Evolutionary conservation across 257 asterid species (phyloP).

Genomic region (Primulina tabacum): DNA sequence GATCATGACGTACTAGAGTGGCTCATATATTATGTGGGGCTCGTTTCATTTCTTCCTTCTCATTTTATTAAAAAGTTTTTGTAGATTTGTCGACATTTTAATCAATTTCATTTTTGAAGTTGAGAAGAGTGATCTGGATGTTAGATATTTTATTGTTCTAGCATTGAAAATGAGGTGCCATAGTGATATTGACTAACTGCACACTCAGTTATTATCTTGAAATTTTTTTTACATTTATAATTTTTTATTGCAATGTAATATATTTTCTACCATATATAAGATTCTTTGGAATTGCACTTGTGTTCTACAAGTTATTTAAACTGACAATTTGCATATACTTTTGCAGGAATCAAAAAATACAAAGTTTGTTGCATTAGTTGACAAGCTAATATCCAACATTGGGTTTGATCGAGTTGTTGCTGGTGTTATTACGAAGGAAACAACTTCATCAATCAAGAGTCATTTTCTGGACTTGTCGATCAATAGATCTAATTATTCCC

Average conservation of each 20-base stretch:
- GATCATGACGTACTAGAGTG: not conserved
- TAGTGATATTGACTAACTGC: too few species aligned
- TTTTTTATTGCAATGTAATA: too few species aligned
- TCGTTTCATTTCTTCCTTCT: not conserved
- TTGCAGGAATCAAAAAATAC: constrained; percentile 56
- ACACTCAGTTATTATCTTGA: too few species aligned
- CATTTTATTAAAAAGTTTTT: not conserved
- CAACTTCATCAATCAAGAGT: constrained; percentile 42
- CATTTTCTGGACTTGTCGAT: constrained; percentile 32
- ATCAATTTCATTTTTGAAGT: not conserved
- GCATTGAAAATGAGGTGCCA: too few species aligned
- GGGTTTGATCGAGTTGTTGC: constrained; percentile 71
- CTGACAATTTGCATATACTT: constrained; percentile 19
- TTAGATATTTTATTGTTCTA: too few species aligned
- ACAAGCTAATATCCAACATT: constrained; percentile 58
- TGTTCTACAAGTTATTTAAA: constrained; percentile 1
- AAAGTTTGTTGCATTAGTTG: constrained; percentile 60
- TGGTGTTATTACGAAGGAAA: constrained; percentile 42
- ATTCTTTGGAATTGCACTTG: not conserved
- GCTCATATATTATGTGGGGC: not conserved
- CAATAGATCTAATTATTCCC: constrained; percentile 46
- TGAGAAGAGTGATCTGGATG: too few species aligned
- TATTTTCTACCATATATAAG: not conserved
- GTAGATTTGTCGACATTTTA: constrained; percentile 4
- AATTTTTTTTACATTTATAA: too few species aligned